Base-by-base conservation (phyloP, 208 protist species). In the Polymyxa betae region DNA sequence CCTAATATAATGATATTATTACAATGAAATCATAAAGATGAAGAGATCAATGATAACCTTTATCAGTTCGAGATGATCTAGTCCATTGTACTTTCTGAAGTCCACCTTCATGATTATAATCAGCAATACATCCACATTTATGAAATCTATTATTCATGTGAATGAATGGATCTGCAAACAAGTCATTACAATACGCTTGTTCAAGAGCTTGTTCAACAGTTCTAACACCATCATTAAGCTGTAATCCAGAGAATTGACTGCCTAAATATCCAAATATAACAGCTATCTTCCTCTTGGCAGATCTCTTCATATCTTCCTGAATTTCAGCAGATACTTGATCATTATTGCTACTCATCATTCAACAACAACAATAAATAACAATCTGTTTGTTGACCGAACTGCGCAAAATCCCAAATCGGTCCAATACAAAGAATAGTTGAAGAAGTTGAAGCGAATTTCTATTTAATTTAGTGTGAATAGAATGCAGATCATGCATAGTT, bases 261-360 rank as follows among this genome's bases (percentile, higher is more conserved):
- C 72, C 72, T 5, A 82, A 20, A 82, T 82, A 82, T 5, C 72
- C 72, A n/a, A 82, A 82, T 5, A 35, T 35, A 12, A 82, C 72
- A 5, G 72, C 72, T n/a, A 43, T n/a, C 40, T 82, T 82, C 72
- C 40, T 82, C 72, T 82, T 82, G 49, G 49, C 49, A 29, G 49
- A 29, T 5, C 12, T 24, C 49, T 60, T 60, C 5, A 29, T 60
- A 60, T 60, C n/a, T n/a, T n/a, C n/a, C n/a, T n/a, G n/a, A n/a
- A n/a, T n/a, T n/a, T n/a, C n/a, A n/a, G n/a, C n/a, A n/a, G n/a
- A n/a, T n/a, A n/a, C n/a, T n/a, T n/a, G n/a, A n/a, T n/a, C n/a
- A n/a, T n/a, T n/a, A n/a, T n/a, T n/a, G n/a, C n/a, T n/a, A n/a
- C n/a, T n/a, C n/a, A n/a, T n/a, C n/a, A n/a, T n/a, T n/a, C n/a